These are phyloP conservation scores for Rhizodiscina lignyota DNA, from an alignment of 495 filamentous ascomycete genomes.

Conservation along the genomic window DNA sequence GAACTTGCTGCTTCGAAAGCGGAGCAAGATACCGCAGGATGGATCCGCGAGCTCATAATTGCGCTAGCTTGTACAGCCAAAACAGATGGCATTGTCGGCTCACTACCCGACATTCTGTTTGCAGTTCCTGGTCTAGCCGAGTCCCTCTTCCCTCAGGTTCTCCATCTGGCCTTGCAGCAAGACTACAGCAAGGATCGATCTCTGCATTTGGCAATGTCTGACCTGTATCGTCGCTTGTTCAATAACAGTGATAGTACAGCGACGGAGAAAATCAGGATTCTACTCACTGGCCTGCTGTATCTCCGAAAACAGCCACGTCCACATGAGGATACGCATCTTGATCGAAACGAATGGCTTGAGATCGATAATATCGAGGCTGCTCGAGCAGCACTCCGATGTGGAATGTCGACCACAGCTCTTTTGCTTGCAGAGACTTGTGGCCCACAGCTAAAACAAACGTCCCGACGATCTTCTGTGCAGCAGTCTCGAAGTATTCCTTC, in stretches of 20 bases:
- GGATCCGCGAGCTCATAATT: constrained; percentile 48
- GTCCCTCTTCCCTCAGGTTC: constrained; percentile 17
- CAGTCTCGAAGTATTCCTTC: constrained; percentile 37
- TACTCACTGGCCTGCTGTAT: constrained; percentile 75
- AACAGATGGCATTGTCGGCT: constrained; percentile 39
- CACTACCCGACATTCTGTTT: constrained; percentile 8
- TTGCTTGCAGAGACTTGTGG: constrained; percentile 56
- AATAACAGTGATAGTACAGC: constrained; percentile 14
- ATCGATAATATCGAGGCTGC: constrained; percentile 60
- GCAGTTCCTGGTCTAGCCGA: constrained; percentile 13
- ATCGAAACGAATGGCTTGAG: constrained; percentile 73
- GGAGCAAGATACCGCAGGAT: no score
- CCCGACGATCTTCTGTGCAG: constrained; percentile 49
- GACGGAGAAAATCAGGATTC: no score
- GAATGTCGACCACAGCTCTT: constrained; percentile 73
- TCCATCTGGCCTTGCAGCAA: constrained; percentile 55
- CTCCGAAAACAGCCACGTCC: constrained; percentile 66
- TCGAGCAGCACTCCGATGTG: constrained; percentile 60
- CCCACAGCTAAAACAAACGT: constrained; percentile 22
- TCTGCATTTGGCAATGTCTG: constrained; percentile 31
- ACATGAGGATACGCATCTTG: constrained; percentile 55
- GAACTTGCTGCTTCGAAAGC: no score
- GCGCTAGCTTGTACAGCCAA: constrained; percentile 41
- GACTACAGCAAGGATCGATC: constrained; percentile 35
- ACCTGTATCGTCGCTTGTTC: constrained; percentile 34